Evolutionary conservation across 352 stramenopile genomes (phyloP), one percentile per base, ranked within the genome.

Genomic region (Phytophthora idaei): DNA sequence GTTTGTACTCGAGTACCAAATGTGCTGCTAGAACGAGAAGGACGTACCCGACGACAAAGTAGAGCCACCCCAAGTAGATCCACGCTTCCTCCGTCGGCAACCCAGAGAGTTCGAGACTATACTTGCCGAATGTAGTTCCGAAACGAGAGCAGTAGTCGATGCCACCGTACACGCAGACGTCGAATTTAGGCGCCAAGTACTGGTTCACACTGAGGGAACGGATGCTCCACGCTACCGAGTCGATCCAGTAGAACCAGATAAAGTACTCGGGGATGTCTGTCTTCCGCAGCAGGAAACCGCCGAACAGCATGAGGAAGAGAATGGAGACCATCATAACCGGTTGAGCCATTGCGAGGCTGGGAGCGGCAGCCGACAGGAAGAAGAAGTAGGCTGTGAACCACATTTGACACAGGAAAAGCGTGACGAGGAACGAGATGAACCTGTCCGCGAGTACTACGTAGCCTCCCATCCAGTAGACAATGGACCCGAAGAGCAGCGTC

Each of bases 401-500:
- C 54, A 92, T 78, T 51, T 93, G 81, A 42, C 74, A 81, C 34
- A 92, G 34, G 60, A 94, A 80, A 2, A 93, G 77, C 34, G 80
- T 85, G 21, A 85, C 17, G 6, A 90, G 36, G 62, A 93, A 95
- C 5, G 80, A 73, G 12, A 85, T 21, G 64, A 90, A 95, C 9
- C 66, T 61, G 31, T 75, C 70, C 0, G 48, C 70, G 4, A 80
- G 37, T 0, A 62, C 59, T 0, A 87, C 78, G 55, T 97, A 89
- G 31, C 92, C 92, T 41, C 92, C 78, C 77, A 97, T 93, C 81
- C 87, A 98, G 69, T 98, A 98, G 6, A 97, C 65, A 28, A 97
- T 67, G 1, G 82, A 87, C 14, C 90, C 88, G 65, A 96, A 97
- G 2, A 96, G 64, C 8, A 96, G 25, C 0, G 85, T 88, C 72